Percentiles rank a stretch among this genome's conserved stretches.
These are phyloP conservation scores for Orbilia blumenaviensis DNA, from an alignment of 2,329 filamentous ascomycete species.

Conservation along the genomic window DNA sequence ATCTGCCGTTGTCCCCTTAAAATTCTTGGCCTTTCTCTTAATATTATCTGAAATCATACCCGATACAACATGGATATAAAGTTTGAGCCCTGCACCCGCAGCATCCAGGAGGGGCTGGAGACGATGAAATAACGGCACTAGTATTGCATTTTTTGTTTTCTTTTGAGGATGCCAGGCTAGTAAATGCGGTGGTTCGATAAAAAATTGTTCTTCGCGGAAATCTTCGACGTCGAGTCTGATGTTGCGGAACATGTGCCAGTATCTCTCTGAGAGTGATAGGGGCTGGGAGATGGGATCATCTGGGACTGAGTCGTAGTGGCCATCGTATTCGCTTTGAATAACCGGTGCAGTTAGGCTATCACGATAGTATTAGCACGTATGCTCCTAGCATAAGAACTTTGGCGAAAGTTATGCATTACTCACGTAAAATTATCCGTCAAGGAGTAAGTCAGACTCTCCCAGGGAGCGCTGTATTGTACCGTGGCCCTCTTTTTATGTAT, in stretches of 20 bases:
- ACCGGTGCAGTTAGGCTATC: background rate
- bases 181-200: background rate
- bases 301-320: background rate
- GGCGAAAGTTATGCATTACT: background rate
- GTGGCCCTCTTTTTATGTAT: background rate
- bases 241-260: constrained; percentile 9
- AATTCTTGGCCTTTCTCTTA: background rate
- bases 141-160: background rate
- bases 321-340: background rate
- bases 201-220: background rate
- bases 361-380: background rate
- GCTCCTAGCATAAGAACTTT: too few relatives aligned
- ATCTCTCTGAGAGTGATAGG: background rate
- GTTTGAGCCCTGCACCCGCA: background rate
- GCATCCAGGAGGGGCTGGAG: background rate
- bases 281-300: background rate
- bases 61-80: constrained; percentile 8
- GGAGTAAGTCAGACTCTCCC: background rate
- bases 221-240: constrained; percentile 27
- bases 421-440: background rate
- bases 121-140: background rate
- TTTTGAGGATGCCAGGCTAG: background rate
- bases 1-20: background rate
- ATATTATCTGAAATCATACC: background rate
- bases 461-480: background rate